phyloP scores from a whole-genome alignment of 805 yeast species.

The Lipomyces kockii region DNA sequence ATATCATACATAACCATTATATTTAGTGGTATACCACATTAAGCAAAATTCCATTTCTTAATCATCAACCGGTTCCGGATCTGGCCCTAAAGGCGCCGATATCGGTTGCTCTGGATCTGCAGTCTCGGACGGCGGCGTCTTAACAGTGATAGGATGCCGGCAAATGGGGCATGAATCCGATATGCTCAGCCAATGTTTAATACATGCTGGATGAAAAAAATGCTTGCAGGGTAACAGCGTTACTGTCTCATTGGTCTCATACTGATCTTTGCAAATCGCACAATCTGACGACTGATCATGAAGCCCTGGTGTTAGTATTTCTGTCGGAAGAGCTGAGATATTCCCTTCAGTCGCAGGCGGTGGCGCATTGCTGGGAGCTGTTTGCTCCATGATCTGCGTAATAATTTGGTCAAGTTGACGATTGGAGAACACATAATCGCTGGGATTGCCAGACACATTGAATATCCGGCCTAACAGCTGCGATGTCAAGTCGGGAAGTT shows the following conservation, averaged over 20 bases:
- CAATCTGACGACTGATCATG: conserved; percentile 30
- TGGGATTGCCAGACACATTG: conserved; percentile 30
- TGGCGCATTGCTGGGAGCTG: conserved; percentile 22
- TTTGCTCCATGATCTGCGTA: conserved; percentile 38
- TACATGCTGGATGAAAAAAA: conserved; percentile 36
- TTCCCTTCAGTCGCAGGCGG: conserved; percentile 33
- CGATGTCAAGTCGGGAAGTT: conserved; percentile 7
- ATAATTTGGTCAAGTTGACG: conserved; percentile 36
- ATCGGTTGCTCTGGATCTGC: neutral
- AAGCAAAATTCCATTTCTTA: neutral
- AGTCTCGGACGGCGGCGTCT: neutral
- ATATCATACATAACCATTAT: neutral
- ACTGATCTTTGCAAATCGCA: conserved; percentile 36
- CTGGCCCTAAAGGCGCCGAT: neutral
- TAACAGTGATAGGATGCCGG: conserved; percentile 12
- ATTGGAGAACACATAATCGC: conserved; percentile 35
- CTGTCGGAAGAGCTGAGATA: conserved; percentile 20
- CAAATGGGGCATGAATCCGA: conserved; percentile 38
- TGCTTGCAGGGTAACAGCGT: conserved; percentile 35
- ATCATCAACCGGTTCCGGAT: neutral
- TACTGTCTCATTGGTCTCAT: conserved; percentile 21
- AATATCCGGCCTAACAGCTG: conserved; percentile 23
- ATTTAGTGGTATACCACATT: neutral
- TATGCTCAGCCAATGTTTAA: conserved; percentile 37
- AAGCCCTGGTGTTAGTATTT: conserved; percentile 10